Base-by-base conservation (phyloP, 495 filamentous ascomycete species). In the Penicillium psychrofluorescens region DNA sequence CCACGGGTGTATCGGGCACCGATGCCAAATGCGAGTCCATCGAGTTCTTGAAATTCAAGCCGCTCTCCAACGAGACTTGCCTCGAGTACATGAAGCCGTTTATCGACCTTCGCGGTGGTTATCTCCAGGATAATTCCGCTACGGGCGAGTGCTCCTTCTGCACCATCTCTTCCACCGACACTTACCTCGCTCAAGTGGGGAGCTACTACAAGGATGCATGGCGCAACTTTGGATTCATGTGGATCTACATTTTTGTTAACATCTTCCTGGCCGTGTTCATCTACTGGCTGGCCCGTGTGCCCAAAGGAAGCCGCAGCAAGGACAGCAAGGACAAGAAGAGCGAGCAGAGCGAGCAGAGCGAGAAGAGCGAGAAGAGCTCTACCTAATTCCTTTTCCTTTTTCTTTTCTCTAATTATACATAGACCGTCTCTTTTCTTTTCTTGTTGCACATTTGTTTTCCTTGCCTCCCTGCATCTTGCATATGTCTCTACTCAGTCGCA, bases 231-330 rank as follows among this genome's bases (percentile, higher is more conserved):
- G 84, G 84, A 9, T 54, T 83, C 40, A 67, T 80, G 62, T 79
- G 71, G 67, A 77, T 67, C 1, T 92, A 78, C 56, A 78, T 89
- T 50, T 54, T 75, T 29, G 85, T 89, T 67, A 94, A 95, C 60
- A 69, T 90, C 55, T 54, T 59, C 30, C 78, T 59, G 28, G 88
- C 86, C 0, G 68, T 91, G 9, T 67, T 69, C 43, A 68, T 95
- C 35, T 95, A 92, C 75, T 95, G 84, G 83, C 64, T 88, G 44
- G 78, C 77, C 13, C 70, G 88, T 36, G 84, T 95, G 40, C 84
- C 85, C 12, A 90, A 90, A 77, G 59, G 56, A 16, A 60, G 53
- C 31, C 62, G 58, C 42, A 61, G 45, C 51, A 67, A 70, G n/a
- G n/a, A n/a, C n/a, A n/a, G n/a, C n/a, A n/a, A n/a, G n/a, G n/a